Evolutionary conservation across 176 grass and related monocot genomes (phyloP).

Genomic region (Miscanthus lutarioriparius): DNA sequence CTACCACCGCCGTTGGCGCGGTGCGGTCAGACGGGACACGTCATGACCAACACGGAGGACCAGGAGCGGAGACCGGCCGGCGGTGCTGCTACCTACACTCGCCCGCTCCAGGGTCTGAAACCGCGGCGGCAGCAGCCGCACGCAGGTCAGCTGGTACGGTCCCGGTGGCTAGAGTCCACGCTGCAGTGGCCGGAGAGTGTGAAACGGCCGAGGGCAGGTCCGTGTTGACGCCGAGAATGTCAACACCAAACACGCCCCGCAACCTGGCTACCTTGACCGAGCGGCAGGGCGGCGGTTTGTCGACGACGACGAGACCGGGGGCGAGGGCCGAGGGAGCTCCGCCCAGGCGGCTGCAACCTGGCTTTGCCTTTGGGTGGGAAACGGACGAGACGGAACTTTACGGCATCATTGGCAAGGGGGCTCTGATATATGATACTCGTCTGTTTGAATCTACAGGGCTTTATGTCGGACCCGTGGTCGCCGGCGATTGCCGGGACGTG

Average conservation of each 20-base stretch:
- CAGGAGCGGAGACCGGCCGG: neutral
- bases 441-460: neutral
- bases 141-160: neutral
- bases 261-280: neutral
- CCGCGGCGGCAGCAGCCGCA: neutral
- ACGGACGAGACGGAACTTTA: neutral
- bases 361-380: neutral
- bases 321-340: neutral
- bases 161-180: neutral
- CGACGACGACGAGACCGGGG: constrained; percentile 18
- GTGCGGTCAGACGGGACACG: constrained; percentile 15
- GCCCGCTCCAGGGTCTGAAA: neutral
- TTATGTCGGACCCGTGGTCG: no score
- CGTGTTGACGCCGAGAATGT: neutral
- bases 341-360: neutral
- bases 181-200: neutral
- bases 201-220: constrained; percentile 10
- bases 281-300: neutral
- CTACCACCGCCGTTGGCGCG: no score
- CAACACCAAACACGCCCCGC: neutral
- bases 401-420: neutral
- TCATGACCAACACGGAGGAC: neutral
- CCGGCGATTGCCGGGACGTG: no score
- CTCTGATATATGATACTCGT: neutral
- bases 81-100: neutral